Percentiles rank a stretch among this genome's conserved stretches.
These are phyloP conservation scores for Tuber microsphaerosporum DNA, from an alignment of 495 filamentous ascomycete genomes.

Conservation along the genomic window DNA sequence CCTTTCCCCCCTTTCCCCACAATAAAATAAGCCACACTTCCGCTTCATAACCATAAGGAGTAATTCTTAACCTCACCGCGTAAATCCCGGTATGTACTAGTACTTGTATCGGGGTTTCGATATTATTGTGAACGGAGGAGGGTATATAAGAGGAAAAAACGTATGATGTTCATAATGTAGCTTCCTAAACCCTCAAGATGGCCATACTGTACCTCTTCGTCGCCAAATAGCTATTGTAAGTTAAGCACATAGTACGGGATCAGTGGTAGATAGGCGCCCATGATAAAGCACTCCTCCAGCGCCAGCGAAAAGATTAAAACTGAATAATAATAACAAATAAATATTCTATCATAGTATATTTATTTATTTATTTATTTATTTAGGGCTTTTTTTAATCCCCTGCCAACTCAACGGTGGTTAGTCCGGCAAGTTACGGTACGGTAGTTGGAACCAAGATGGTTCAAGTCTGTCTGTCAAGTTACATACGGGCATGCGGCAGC, in stretches of 20 bases:
- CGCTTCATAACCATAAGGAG: not conserved
- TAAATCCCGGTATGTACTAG: not conserved
- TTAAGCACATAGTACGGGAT: no score
- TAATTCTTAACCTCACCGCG: not conserved
- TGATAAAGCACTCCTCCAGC: slow-evolving; percentile 17
- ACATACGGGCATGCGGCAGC: not conserved
- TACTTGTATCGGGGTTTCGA: not conserved
- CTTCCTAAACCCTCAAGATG: not conserved
- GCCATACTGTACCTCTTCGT: not conserved
- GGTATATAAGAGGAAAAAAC: not conserved
- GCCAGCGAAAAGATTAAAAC: slow-evolving; percentile 23
- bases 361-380: not conserved
- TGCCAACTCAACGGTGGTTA: not conserved
- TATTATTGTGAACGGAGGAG: not conserved
- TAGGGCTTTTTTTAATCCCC: not conserved
- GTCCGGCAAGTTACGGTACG: not conserved
- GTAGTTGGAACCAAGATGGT: not conserved
- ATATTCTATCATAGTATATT: no score
- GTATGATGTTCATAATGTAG: not conserved
- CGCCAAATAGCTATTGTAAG: no score
- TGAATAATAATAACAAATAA: not conserved
- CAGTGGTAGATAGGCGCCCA: slow-evolving; percentile 11
- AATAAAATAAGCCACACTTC: not conserved
- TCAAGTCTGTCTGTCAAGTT: not conserved
- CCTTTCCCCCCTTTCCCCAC: no score